These are phyloP conservation scores for Thamnidium elegans DNA, from an alignment of 192 early-diverging fungal species.

Conservation along the genomic window DNA sequence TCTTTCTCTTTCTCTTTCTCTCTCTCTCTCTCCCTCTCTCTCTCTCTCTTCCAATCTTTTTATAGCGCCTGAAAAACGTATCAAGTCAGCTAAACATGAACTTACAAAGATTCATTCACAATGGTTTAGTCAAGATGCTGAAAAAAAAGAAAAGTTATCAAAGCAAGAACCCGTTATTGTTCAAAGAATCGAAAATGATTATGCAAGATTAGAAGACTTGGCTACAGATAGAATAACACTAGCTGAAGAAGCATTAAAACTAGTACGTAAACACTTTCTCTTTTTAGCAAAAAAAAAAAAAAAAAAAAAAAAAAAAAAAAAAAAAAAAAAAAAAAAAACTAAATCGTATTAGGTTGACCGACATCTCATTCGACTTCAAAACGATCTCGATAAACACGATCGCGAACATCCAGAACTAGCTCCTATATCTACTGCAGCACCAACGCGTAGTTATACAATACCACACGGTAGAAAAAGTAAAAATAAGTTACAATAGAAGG, in stretches of 20 bases:
- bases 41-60: not conserved
- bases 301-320: not conserved
- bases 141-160: slow-evolving; percentile 20
- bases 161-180: slow-evolving; percentile 31
- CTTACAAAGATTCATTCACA: slow-evolving; percentile 29
- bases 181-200: slow-evolving; percentile 25
- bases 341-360: slow-evolving; percentile 24
- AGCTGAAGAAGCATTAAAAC: slow-evolving; percentile 28
- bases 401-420: slow-evolving; percentile 13
- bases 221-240: slow-evolving; percentile 26
- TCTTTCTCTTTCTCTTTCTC: not conserved
- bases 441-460: slow-evolving; percentile 5
- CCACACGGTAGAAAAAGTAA: slow-evolving; percentile 10
- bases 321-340: not conserved
- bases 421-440: not conserved
- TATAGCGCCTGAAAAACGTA: slow-evolving; percentile 24
- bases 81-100: slow-evolving; percentile 23
- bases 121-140: slow-evolving; percentile 24
- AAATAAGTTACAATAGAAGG: not conserved
- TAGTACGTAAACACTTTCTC: slow-evolving; percentile 14
- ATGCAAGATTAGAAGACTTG: slow-evolving; percentile 24
- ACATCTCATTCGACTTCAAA: slow-evolving; percentile 23
- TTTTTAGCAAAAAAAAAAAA: too few species aligned
- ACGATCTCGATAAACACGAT: slow-evolving; percentile 31
- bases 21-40: too few species aligned